Base-by-base conservation (phyloP, 768 basidiomycete genomes). In the Astraeus odoratus region DNA sequence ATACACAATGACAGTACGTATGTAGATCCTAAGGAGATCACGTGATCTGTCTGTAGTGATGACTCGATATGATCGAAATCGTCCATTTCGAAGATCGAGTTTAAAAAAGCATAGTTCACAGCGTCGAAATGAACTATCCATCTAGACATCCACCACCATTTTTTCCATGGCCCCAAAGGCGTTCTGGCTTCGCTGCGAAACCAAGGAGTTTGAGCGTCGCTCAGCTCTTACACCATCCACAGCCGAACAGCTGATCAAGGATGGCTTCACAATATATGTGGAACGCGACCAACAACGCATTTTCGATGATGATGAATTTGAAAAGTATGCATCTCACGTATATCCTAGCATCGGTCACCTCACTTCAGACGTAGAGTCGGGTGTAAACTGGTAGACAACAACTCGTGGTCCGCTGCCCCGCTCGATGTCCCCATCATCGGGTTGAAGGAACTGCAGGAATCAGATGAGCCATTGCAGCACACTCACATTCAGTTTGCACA, bases 401-500 rank as follows among this genome's bases (percentile, higher is more conserved):
- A 92, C 59, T 75, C 86, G 8, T 99, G 95, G 95, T 80, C 88
- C 15, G 72, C 57, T 37, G 94, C 94, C 0, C 90, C 92, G 0
- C 65, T 63, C 19, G 65, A 77, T 34, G 67, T 81, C 26, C 84
- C 86, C 34, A 94, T 99, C 65, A 83, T 97, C 56, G 96, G 96
- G 5, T 75, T 99, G 64, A 99, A 99, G 72, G 96, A 98, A 60
- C 80, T 98, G n/a, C 81, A 86, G 19, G 78, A 70, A 43, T 94
- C 91, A 33, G 74, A 77, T 37, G 81, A 81, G 26, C 86, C 95
- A 18, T 71, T 99, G 15, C 81, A 78, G 7, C 96, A 99, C 66
- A 91, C 88, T 2, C 96, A 99, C 66, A 92, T 99, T 59, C 92
- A 96, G 57, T 99, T 98, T 56, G 94, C 93, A 3, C 96, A 98